Evolutionary conservation across 2,329 filamentous ascomycete genomes (phyloP).

Genomic region (Aspergillus glaucus): DNA sequence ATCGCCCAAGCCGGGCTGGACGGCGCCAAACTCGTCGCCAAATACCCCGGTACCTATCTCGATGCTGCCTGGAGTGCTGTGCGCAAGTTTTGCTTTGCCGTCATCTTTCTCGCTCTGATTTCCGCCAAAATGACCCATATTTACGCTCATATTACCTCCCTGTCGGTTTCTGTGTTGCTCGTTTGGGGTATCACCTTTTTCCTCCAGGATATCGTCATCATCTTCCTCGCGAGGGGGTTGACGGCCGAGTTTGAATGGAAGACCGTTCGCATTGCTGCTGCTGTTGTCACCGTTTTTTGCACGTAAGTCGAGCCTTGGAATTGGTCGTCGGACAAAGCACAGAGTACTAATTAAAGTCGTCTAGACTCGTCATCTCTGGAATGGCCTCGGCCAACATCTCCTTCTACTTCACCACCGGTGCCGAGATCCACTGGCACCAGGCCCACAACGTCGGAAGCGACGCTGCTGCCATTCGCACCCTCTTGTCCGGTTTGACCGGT

Average conservation of each 20-base stretch:
- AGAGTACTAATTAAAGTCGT: neutral
- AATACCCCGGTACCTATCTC: slow-evolving; percentile 4
- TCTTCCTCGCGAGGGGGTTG: slow-evolving; percentile 18
- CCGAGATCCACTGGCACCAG: slow-evolving; percentile 33
- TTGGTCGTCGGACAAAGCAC: neutral
- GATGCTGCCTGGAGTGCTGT: slow-evolving; percentile 22
- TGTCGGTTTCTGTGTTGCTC: slow-evolving; percentile 17
- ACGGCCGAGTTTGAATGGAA: slow-evolving; percentile 18
- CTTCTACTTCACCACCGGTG: slow-evolving; percentile 28
- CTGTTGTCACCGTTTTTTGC: slow-evolving; percentile 21
- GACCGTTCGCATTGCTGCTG: slow-evolving; percentile 11
- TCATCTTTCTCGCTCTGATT: slow-evolving; percentile 21
- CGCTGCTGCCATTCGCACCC: slow-evolving; percentile 26
- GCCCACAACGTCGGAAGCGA: slow-evolving; percentile 26
- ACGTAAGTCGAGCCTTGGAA: slow-evolving; percentile 14
- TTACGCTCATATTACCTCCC: slow-evolving; percentile 21
- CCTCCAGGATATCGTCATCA: slow-evolving; percentile 23
- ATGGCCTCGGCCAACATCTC: slow-evolving; percentile 30
- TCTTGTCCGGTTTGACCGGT: slow-evolving; percentile 27
- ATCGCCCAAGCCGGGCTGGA: neutral
- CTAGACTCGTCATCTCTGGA: slow-evolving; percentile 24
- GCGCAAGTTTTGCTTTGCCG: slow-evolving; percentile 25
- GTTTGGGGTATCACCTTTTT: slow-evolving; percentile 25
- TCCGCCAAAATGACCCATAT: slow-evolving; percentile 22
- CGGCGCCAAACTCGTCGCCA: neutral